Percentiles rank a stretch among this genome's conserved stretches.
phyloP scores from a whole-genome alignment of 768 basidiomycete genomes.

The Mycena sanguinolenta region DNA sequence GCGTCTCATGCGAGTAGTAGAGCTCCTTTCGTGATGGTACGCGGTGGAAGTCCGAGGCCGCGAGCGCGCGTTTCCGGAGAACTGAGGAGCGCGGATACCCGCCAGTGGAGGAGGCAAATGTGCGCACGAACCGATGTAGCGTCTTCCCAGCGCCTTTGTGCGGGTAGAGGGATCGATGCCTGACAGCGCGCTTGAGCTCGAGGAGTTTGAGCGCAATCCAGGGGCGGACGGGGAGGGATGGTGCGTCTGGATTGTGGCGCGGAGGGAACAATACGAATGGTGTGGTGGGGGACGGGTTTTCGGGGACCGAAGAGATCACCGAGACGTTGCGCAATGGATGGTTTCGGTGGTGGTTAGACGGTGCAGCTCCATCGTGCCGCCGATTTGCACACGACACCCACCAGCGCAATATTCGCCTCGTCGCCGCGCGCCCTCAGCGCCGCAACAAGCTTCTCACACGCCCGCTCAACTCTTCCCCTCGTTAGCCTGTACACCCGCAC shows the following conservation, averaged over 20 bases:
- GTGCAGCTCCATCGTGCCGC: not conserved
- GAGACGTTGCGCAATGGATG: constrained; percentile 1
- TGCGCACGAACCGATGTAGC: constrained; percentile 28
- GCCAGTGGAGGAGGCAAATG: constrained; percentile 23
- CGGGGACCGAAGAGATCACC: not conserved
- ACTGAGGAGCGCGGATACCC: constrained; percentile 9
- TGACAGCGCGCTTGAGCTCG: constrained; percentile 14
- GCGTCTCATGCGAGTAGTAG: constrained; percentile 27
- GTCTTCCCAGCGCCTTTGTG: constrained; percentile 6
- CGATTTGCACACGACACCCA: not conserved
- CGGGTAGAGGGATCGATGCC: constrained; percentile 4
- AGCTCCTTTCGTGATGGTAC: constrained; percentile 36
- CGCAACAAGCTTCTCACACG: constrained; percentile 9
- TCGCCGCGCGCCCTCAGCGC: constrained; percentile 20
- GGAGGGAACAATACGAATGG: constrained; percentile 12
- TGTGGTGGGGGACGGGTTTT: not conserved
- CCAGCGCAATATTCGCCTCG: not conserved
- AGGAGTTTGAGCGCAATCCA: constrained; percentile 22
- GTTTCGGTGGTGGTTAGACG: not conserved
- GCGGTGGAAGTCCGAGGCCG: constrained; percentile 21
- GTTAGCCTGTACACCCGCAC: constrained; percentile 27
- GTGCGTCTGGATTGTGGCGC: constrained; percentile 13
- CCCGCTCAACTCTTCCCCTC: not conserved
- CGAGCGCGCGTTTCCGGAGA: constrained; percentile 29
- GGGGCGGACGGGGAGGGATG: constrained; percentile 1